Percentiles rank a stretch among this genome's conserved stretches.
phyloP scores from a whole-genome alignment of 208 protist species.

The Herpetomonas tarakana region DNA sequence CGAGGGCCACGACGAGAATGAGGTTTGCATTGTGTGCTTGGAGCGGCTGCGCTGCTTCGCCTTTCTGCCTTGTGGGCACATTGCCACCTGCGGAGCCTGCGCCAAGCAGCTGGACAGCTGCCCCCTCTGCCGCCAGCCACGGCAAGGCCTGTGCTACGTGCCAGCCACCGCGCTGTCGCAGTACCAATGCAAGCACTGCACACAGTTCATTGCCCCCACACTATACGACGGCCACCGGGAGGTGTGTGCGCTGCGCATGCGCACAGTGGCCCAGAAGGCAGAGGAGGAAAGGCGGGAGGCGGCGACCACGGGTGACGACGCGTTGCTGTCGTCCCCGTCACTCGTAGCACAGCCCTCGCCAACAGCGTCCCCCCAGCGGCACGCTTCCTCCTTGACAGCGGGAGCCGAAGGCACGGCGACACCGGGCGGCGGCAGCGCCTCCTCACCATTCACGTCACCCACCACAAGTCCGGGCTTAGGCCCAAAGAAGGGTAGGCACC shows the following conservation, averaged over 20 bases:
- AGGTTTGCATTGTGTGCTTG: conserved; percentile 78
- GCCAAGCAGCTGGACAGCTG: conserved; percentile 51
- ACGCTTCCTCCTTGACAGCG: too few relatives aligned
- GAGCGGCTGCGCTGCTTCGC: conserved; percentile 46
- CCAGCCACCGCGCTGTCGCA: conserved; percentile 32
- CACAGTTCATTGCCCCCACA: conserved; percentile 54
- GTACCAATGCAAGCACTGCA: conserved; percentile 74
- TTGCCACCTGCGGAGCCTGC: conserved; percentile 66
- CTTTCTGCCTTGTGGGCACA: conserved; percentile 89
- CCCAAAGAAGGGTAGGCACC: background rate
- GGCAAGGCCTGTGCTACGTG: conserved; percentile 54
- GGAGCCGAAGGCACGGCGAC: too few relatives aligned
- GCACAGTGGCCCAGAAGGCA: conserved; percentile 1
- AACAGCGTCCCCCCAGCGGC: too few relatives aligned
- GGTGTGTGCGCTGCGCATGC: conserved; percentile 63
- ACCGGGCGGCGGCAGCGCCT: too few relatives aligned
- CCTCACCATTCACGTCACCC: background rate
- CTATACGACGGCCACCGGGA: conserved; percentile 84
- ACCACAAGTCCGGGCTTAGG: background rate
- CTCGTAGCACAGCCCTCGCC: too few relatives aligned
- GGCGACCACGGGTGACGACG: background rate
- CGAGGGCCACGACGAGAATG: conserved; percentile 33
- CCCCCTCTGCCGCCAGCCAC: conserved; percentile 70
- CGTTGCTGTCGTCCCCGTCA: too few relatives aligned
- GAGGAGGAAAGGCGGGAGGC: conserved; percentile 2